Evolutionary conservation across 2,329 filamentous ascomycete species (phyloP), one percentile per base, ranked within the genome.

Genomic region (Aspergillus sp.): DNA sequence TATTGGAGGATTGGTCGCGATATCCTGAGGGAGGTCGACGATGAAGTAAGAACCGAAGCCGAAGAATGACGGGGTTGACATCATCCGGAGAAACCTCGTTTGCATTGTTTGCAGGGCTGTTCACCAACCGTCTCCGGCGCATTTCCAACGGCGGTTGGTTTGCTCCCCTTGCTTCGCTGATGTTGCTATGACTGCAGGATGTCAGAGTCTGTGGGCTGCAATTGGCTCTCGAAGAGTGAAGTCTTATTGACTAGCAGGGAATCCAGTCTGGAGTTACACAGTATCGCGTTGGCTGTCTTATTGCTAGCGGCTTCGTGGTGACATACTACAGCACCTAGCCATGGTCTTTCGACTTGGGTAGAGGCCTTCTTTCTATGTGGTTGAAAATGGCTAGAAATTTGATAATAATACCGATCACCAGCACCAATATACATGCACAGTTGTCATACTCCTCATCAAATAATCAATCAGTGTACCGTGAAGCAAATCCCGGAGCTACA

Each of bases 21-120:
- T 11, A 49, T 57, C 27, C 52, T 44, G 23, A n/a, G 32, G 38
- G 41, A 44, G 52, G 23, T 27, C 36, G 23, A 30, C 51, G 52
- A 42, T 30, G 30, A 44, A 49, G 44, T 54, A 30, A 48, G 54
- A 32, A 47, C 49, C 15, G 13, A 19, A 50, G 21, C 27, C 25
- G 36, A 49, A 60, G 38, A 64, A 67, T 69, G 62, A 66, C 69
- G 62, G 69, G 65, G 65, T 75, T 76, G 74, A 76, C 73, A 75
- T 76, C 73, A 75, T 75, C 68, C 67, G 65, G 62, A 64, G 67
- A 69, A 65, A 63, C 62, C 57, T 60, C 68, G 74, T 77, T 77
- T 77, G 74, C 59, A 62, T 21, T 64, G 72, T 77, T 77, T 77
- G 75, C 71, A 73, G 42, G 4, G 4, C 25, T 57, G 58, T 47